Evolutionary conservation across 148 eudicot genomes (phyloP).

Genomic region (Chenopodium formosanum): DNA sequence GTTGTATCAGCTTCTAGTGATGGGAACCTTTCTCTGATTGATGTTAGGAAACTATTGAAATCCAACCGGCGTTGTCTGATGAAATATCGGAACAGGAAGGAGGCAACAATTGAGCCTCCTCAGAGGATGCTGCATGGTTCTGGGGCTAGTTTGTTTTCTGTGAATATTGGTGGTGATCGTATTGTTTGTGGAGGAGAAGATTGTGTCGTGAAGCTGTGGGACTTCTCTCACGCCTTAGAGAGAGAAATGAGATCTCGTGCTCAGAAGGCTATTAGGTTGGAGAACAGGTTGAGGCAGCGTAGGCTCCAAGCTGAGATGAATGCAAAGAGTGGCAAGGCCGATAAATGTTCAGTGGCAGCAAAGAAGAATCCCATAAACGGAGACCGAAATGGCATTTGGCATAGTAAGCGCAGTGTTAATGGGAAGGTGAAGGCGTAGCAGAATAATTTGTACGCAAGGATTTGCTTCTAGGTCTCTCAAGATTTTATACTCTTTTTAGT

Average conservation of each 20-base stretch:
- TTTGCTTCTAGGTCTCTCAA: conserved; percentile 14
- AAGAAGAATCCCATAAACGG: conserved; percentile 67
- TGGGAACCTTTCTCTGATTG: conserved; percentile 79
- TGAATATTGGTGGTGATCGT: conserved; percentile 79
- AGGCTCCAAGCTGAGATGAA: conserved; percentile 69
- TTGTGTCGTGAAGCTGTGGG: conserved; percentile 80
- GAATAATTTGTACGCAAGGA: not conserved
- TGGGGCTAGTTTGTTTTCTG: conserved; percentile 68
- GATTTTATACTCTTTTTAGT: conserved; percentile 6
- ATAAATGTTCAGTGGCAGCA: conserved; percentile 68
- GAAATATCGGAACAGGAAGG: conserved; percentile 29
- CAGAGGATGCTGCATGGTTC: conserved; percentile 91
- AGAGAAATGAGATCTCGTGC: conserved; percentile 56
- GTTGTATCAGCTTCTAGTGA: conserved; percentile 90
- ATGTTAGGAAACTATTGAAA: conserved; percentile 77
- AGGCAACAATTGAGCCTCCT: conserved; percentile 66
- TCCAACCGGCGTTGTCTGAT: conserved; percentile 35
- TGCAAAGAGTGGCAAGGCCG: conserved; percentile 46
- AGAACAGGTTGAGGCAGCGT: conserved; percentile 88
- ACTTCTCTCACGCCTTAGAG: conserved; percentile 88
- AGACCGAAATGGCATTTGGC: conserved; percentile 60
- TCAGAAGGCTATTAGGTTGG: conserved; percentile 59
- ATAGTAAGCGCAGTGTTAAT: conserved; percentile 58
- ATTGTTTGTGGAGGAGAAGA: conserved; percentile 93
- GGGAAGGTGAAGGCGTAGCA: conserved; percentile 74